Conservation (phyloP, 208 protist species). For the Trypanosoma scelopori region DNA sequence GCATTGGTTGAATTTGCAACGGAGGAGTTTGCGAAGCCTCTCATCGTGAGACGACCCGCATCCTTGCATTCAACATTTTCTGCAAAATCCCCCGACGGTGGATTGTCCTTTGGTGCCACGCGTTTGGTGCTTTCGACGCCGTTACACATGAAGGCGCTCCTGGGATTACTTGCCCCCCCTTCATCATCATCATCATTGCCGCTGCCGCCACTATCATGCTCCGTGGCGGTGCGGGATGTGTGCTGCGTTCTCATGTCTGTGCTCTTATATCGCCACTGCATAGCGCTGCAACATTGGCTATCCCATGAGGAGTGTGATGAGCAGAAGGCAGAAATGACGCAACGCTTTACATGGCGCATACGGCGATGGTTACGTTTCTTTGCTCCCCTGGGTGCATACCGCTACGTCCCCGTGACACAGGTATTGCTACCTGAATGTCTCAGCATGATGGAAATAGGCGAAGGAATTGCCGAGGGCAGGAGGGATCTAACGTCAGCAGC, state of each 20-base stretch:
- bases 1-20: constrained; percentile 21
- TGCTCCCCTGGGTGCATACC: constrained; percentile 15
- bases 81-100: not conserved
- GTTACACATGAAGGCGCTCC: constrained; percentile 13
- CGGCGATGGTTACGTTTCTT: constrained; percentile 25
- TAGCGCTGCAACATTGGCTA: constrained; percentile 3
- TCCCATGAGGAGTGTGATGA: constrained; percentile 9
- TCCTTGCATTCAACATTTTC: not conserved
- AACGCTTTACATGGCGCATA: constrained; percentile 7
- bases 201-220: not conserved
- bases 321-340: not conserved
- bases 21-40: constrained; percentile 6
- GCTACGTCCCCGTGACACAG: constrained; percentile 11
- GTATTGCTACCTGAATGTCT: constrained; percentile 28
- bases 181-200: not conserved
- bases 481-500: not conserved
- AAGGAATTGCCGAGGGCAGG: not conserved
- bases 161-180: constrained; percentile 1
- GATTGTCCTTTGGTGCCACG: not conserved
- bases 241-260: constrained; percentile 29
- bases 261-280: constrained; percentile 22
- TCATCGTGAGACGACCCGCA: not conserved
- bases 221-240: not conserved
- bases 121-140: constrained; percentile 19
- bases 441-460: constrained; percentile 5